A percentile compares a stretch with the other conserved stretches of the same genome.
phyloP scores from a whole-genome alignment of 129 eudicot genomes.

The Smallanthus sonchifolius region DNA sequence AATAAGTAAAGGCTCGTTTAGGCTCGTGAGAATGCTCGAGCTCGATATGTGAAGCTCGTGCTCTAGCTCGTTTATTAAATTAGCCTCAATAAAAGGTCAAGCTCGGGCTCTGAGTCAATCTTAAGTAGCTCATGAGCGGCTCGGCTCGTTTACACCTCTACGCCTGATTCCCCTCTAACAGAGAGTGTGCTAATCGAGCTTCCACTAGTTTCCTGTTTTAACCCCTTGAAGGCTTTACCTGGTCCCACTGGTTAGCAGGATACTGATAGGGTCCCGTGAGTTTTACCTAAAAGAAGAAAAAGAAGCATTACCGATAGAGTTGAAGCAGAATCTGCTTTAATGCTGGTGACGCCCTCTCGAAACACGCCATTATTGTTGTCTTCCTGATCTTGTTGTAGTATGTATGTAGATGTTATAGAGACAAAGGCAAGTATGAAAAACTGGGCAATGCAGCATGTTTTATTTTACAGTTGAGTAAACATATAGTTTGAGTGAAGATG shows the following conservation, averaged over 20 bases:
- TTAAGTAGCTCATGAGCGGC: too few relatives aligned
- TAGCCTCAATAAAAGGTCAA: too few relatives aligned
- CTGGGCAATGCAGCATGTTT: conserved; percentile 21
- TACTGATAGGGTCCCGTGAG: background rate
- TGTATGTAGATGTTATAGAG: conserved; percentile 11
- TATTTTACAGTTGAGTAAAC: conserved; percentile 25
- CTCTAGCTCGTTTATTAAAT: too few relatives aligned
- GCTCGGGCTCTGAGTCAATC: too few relatives aligned
- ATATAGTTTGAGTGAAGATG: conserved; percentile 49
- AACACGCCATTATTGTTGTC: conserved; percentile 43
- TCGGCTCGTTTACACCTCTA: too few relatives aligned
- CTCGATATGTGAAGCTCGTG: too few relatives aligned
- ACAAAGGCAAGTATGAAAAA: conserved; percentile 19
- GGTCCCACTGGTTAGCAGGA: background rate
- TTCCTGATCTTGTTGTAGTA: conserved; percentile 16
- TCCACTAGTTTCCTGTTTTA: background rate
- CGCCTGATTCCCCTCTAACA: background rate
- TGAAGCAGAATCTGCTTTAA: conserved; percentile 74
- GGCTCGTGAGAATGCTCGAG: too few relatives aligned
- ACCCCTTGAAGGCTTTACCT: background rate
- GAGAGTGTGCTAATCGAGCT: background rate
- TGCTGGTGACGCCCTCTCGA: conserved; percentile 88
- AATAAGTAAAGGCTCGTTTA: too few relatives aligned
- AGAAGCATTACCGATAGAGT: conserved; percentile 49
- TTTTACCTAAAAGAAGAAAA: background rate